Evolutionary conservation across 2,329 filamentous ascomycete species (phyloP).

Genomic region (Talaromyces islandicus): DNA sequence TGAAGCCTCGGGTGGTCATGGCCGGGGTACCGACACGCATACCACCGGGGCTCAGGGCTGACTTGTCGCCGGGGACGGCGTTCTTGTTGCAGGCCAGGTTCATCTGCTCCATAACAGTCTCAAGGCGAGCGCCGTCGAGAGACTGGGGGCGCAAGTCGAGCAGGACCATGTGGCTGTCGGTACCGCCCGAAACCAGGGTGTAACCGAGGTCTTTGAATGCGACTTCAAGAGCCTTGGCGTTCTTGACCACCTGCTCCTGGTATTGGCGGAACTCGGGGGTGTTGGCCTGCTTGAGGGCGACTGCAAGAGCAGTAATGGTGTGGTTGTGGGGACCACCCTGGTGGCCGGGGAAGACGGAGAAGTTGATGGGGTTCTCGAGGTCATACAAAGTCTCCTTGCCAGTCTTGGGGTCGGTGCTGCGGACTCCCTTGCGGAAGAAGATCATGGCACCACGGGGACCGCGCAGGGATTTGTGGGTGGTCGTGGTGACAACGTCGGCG

Average conservation of each 20-base stretch:
- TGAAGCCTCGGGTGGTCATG: conserved; percentile 95
- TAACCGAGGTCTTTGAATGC: conserved; percentile 68
- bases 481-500: conserved; percentile 94
- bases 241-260: conserved; percentile 82
- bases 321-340: conserved; percentile 98
- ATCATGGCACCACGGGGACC: conserved; percentile 96
- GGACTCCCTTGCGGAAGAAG: conserved; percentile 91
- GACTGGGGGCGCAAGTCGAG: conserved; percentile 83
- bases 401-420: conserved; percentile 75
- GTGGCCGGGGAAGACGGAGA: conserved; percentile 94
- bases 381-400: conserved; percentile 83
- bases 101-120: conserved; percentile 93
- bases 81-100: conserved; percentile 99
- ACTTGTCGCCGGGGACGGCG: conserved; percentile 95
- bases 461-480: conserved; percentile 94
- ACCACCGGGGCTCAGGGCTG: conserved; percentile 86
- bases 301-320: conserved; percentile 91
- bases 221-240: conserved; percentile 78
- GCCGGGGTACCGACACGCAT: conserved; percentile 94
- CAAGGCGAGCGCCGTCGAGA: conserved; percentile 86
- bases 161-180: conserved; percentile 94
- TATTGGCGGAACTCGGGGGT: conserved; percentile 86
- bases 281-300: conserved; percentile 90
- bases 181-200: conserved; percentile 86
- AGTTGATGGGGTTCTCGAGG: conserved; percentile 88